Evolutionary conservation across 176 grass and related monocot genomes (phyloP), one percentile per base, ranked within the genome.

Genomic region (Neostapfia colusana): DNA sequence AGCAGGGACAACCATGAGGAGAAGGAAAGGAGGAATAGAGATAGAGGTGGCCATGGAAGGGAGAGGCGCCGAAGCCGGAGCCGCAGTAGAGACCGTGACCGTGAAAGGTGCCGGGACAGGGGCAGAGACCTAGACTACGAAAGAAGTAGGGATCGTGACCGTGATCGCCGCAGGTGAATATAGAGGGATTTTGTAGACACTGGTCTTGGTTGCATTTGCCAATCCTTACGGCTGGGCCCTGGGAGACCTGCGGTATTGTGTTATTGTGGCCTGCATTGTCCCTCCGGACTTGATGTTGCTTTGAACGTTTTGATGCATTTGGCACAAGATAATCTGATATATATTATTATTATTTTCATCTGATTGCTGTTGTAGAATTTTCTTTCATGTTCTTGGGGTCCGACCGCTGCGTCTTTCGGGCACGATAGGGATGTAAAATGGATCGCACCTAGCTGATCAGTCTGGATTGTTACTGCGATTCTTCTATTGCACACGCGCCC

Each of bases 41-140:
- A 88, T 24, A 92, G 93, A 70, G 76, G 79, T 66, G 73, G 64
- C 15, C 85, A 80, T 42, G 82, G 74, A n/a, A 87, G 78, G 72
- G 81, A 87, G 44, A 65, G 81, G 21, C 84, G 59, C 48, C 72
- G 90, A 16, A 92, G 65, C 55, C 76, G 90, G 12, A 92, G 90
- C 70, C 75, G 76, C 40, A 88, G 88, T 31, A 72, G 88, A 41
- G 88, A 88, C 23, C 85, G n/a, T n/a, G n/a, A n/a, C n/a, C n/a
- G 79, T 0, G 85, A 91, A 76, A 86, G 83, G 58, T 80, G 72
- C 10, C 91, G 92, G 76, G 83, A 89, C 44, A 78, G 73, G 65
- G 77, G 89, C 39, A 67, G 85, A 54, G 83, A 91, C 20, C 80
- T 71, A 38, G 77, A 67, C 3, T 86, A 86, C 14, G 70, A 86